Conservation (phyloP, 75 land plant genomes). For the Cunninghamia lanceolata region DNA sequence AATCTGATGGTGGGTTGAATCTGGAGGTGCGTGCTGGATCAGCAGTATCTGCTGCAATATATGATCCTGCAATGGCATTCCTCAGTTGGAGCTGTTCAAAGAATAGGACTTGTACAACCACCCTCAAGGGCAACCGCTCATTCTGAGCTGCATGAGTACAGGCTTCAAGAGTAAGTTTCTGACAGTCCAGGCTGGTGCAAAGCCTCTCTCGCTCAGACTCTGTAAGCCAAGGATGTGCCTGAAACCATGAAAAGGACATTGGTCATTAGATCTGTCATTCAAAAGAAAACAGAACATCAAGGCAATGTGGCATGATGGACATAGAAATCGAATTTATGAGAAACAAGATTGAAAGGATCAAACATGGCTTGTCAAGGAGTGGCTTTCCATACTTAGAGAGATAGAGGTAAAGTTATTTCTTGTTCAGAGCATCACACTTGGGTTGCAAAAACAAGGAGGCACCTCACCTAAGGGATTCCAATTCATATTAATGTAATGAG, state of each 20-base stretch:
- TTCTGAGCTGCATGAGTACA: slow-evolving; percentile 96
- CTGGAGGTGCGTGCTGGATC: slow-evolving; percentile 21
- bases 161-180: slow-evolving; percentile 83
- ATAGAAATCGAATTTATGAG: neutral
- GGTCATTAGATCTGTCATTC: neutral
- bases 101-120: slow-evolving; percentile 83
- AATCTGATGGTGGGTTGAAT: slow-evolving; percentile 4
- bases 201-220: slow-evolving; percentile 72
- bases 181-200: slow-evolving; percentile 68
- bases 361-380: neutral
- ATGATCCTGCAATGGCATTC: slow-evolving; percentile 62
- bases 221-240: slow-evolving; percentile 80
- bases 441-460: neutral
- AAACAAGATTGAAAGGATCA: neutral
- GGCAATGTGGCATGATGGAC: neutral
- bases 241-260: neutral
- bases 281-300: neutral
- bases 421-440: neutral
- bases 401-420: neutral
- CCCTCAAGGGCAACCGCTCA: slow-evolving; percentile 76
- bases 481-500: neutral
- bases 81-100: slow-evolving; percentile 95
- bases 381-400: neutral
- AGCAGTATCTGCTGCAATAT: slow-evolving; percentile 30
- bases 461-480: neutral